Evolutionary conservation across 2,329 filamentous ascomycete species (phyloP).

Genomic region (Colletotrichum abscissum): DNA sequence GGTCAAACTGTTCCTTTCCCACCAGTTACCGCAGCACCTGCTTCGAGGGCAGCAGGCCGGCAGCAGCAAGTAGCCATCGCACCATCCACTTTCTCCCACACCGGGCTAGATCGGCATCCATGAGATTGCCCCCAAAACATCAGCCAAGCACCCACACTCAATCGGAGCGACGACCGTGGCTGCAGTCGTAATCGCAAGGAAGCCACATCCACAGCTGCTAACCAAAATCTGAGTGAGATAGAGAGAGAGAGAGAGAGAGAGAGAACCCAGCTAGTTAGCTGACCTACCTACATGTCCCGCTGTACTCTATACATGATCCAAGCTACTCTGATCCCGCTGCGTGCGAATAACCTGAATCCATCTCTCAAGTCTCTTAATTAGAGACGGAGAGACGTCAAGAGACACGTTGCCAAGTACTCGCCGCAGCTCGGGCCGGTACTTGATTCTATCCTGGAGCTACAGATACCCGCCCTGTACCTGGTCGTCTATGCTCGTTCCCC

Average conservation of each 20-base stretch:
- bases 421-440: slow-evolving; percentile 8
- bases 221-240: neutral
- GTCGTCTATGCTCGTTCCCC: neutral
- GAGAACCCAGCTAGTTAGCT: neutral
- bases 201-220: neutral
- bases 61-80: neutral
- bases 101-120: neutral
- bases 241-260: neutral
- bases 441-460: neutral
- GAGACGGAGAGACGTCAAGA: neutral
- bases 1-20: neutral
- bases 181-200: slow-evolving; percentile 27
- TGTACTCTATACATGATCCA: neutral
- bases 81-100: slow-evolving; percentile 4
- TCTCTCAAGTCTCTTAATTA: neutral
- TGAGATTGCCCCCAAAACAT: neutral
- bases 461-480: neutral
- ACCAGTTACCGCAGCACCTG: neutral
- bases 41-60: neutral
- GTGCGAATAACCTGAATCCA: no score
- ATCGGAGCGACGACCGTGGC: slow-evolving; percentile 5
- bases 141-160: neutral
- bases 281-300: neutral
- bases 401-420: slow-evolving; percentile 11
- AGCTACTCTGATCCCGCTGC: neutral